Conservation (phyloP, 2,329 filamentous ascomycete genomes). For the Fusarium palustre region DNA sequence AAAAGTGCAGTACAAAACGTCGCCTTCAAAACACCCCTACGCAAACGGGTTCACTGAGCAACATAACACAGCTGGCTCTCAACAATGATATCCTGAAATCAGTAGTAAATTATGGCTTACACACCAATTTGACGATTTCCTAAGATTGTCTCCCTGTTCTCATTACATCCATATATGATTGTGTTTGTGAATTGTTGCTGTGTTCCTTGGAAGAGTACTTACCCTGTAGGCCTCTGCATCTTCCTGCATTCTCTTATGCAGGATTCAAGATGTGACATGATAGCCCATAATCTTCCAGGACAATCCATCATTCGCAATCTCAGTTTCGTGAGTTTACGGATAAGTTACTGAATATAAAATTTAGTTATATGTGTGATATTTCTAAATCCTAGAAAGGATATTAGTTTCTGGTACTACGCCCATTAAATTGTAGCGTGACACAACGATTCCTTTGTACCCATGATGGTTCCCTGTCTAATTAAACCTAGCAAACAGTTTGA, state of each 20-base stretch:
- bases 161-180: background rate
- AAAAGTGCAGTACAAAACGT: background rate
- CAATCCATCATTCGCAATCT: no score
- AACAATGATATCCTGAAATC: background rate
- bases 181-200: background rate
- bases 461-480: no score
- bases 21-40: background rate
- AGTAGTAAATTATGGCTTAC: no score
- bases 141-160: background rate
- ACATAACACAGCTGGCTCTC: background rate
- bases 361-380: no score
- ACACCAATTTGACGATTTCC: background rate
- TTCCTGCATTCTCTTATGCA: background rate
- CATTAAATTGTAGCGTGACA: background rate
- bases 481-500: background rate
- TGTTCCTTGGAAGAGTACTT: background rate
- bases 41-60: background rate
- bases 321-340: background rate
- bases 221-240: background rate
- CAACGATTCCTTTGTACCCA: background rate
- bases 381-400: background rate
- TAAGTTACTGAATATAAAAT: background rate
- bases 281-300: background rate
- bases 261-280: background rate
- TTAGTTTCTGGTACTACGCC: no score